Conservation (phyloP, 1,139 yeast genomes). For the Diutina pseudorugosa region DNA sequence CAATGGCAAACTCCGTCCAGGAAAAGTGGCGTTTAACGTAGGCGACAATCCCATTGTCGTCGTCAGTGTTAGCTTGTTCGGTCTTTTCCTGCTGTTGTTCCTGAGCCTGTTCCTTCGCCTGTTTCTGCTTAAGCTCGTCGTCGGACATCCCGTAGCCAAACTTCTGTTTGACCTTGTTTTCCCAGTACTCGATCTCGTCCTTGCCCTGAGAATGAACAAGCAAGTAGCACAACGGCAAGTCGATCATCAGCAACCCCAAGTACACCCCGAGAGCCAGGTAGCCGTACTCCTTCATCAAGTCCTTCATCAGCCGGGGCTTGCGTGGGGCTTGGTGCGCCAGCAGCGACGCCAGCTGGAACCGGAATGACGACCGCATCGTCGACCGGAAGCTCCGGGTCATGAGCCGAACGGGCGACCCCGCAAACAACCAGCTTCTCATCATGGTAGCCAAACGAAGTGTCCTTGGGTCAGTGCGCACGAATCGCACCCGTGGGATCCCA, state of each 20-base stretch:
- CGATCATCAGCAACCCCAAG: constrained; percentile 54
- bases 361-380: neutral
- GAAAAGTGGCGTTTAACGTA: constrained; percentile 15
- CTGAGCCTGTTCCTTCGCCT: constrained; percentile 12
- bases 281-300: constrained; percentile 76
- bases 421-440: neutral
- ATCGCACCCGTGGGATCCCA: too few relatives aligned
- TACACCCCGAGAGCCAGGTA: constrained; percentile 85
- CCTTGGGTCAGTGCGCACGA: neutral
- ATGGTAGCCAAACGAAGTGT: neutral
- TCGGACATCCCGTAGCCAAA: constrained; percentile 44
- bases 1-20: constrained; percentile 68
- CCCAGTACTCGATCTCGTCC: constrained; percentile 58
- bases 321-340: constrained; percentile 10
- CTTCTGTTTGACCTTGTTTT: constrained; percentile 44
- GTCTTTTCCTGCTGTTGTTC: neutral
- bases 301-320: constrained; percentile 41
- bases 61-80: constrained; percentile 8
- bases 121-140: constrained; percentile 25
- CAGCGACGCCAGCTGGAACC: neutral
- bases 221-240: constrained; percentile 72
- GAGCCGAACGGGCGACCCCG: neutral
- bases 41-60: constrained; percentile 14
- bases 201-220: constrained; percentile 81
- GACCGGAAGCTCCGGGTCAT: neutral